These are phyloP conservation scores for Saccharomyces jurei DNA, from an alignment of 805 yeast species.

Conservation along the genomic window DNA sequence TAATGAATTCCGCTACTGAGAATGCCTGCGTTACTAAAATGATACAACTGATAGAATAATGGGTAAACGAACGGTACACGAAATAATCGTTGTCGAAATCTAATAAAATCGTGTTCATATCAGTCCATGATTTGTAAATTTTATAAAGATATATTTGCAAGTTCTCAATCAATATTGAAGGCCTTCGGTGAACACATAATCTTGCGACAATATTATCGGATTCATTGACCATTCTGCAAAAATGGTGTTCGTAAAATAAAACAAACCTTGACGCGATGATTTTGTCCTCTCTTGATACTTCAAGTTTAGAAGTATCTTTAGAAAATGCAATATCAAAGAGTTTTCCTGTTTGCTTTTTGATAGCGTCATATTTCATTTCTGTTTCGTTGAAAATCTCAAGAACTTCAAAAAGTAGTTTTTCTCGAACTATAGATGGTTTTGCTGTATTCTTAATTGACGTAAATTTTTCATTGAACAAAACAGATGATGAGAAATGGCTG, in stretches of 20 bases:
- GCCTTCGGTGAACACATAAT: conserved; percentile 5
- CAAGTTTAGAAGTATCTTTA: not conserved
- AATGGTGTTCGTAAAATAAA: conserved; percentile 11
- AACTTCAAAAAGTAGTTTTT: conserved; percentile 14
- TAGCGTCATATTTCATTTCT: conserved; percentile 12
- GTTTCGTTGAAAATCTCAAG: conserved; percentile 10
- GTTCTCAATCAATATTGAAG: conserved; percentile 1
- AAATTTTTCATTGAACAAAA: conserved; percentile 20
- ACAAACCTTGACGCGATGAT: conserved; percentile 10
- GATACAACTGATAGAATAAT: conserved; percentile 7
- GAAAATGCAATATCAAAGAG: conserved; percentile 15
- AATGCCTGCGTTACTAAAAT: conserved; percentile 8
- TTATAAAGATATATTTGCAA: conserved; percentile 1
- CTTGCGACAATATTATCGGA: conserved; percentile 19
- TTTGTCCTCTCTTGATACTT: conserved; percentile 7
- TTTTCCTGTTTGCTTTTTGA: conserved; percentile 16
- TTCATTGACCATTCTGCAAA: conserved; percentile 10
- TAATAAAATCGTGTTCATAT: conserved; percentile 10
- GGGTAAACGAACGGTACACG: conserved; percentile 6
- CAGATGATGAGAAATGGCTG: conserved; percentile 15
- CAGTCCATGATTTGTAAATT: conserved; percentile 6
- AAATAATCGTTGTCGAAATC: conserved; percentile 11
- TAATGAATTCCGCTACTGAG: not conserved
- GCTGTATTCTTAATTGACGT: conserved; percentile 24
- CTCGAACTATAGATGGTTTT: conserved; percentile 13